Conservation (phyloP, 352 stramenopile species). For the Blastocystis hominis region DNA sequence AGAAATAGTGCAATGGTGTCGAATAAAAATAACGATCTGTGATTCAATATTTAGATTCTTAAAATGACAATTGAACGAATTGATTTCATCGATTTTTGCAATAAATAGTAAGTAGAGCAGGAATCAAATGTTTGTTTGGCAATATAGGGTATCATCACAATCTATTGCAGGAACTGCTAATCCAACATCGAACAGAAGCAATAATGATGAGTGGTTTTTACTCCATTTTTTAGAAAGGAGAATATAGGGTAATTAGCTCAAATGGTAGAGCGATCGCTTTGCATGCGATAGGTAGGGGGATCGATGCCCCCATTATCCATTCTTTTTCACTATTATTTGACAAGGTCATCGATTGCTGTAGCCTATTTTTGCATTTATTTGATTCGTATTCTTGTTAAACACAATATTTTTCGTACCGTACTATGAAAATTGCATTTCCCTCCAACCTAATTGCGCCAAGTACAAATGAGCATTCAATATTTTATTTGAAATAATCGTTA, state of each 20-base stretch:
- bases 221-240: not conserved
- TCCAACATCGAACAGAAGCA: not conserved
- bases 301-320: constrained; percentile 57
- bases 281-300: constrained; percentile 54
- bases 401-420: not conserved
- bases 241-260: constrained; percentile 53
- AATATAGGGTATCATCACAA: not conserved
- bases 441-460: constrained; percentile 30
- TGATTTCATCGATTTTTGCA: not conserved
- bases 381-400: not conserved
- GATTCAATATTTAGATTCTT: not conserved
- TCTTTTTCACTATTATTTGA: constrained; percentile 26
- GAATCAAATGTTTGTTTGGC: not conserved
- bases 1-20: not conserved
- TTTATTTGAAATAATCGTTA: not conserved
- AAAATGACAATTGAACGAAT: not conserved
- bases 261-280: constrained; percentile 58
- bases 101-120: not conserved
- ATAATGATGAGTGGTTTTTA: not conserved
- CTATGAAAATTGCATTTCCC: not conserved
- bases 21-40: not conserved
- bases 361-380: not conserved
- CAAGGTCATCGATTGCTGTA: not conserved
- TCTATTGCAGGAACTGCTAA: not conserved
- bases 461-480: not conserved